These are phyloP conservation scores for Fusarium sp. DNA, from an alignment of 2,329 filamentous ascomycete species.

Conservation along the genomic window DNA sequence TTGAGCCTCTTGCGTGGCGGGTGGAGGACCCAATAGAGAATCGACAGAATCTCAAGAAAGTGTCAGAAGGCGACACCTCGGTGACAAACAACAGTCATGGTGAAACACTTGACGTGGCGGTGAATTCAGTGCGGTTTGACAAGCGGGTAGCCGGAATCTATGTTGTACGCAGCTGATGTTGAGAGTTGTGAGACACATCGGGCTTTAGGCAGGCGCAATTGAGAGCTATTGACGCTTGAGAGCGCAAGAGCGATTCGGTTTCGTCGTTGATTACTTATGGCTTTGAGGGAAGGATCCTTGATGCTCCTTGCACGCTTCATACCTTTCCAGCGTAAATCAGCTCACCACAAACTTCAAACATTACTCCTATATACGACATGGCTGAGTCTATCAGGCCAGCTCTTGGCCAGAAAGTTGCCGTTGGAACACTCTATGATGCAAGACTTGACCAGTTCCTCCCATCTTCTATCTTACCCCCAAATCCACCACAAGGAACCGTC, in stretches of 20 bases:
- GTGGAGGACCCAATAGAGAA: accelerated
- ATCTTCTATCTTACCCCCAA: neutral
- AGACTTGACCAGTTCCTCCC: conserved; percentile 19
- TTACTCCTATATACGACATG: neutral
- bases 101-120: neutral
- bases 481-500: neutral
- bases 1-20: neutral
- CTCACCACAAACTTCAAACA: accelerated
- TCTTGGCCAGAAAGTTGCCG: conserved; percentile 8
- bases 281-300: accelerated
- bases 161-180: neutral
- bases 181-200: too few relatives aligned
- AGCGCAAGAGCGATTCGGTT: neutral
- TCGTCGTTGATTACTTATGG: neutral
- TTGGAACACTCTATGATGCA: conserved; percentile 33
- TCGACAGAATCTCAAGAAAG: too few relatives aligned
- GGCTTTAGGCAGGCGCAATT: neutral
- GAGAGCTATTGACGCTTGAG: too few relatives aligned
- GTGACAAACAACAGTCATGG: neutral
- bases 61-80: neutral
- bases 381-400: neutral
- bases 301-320: neutral
- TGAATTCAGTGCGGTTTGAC: neutral
- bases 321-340: too few relatives aligned
- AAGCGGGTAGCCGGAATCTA: too few relatives aligned